phyloP scores from a whole-genome alignment of 1,139 yeast genomes.

The Barnettozyma hawaiiensis region DNA sequence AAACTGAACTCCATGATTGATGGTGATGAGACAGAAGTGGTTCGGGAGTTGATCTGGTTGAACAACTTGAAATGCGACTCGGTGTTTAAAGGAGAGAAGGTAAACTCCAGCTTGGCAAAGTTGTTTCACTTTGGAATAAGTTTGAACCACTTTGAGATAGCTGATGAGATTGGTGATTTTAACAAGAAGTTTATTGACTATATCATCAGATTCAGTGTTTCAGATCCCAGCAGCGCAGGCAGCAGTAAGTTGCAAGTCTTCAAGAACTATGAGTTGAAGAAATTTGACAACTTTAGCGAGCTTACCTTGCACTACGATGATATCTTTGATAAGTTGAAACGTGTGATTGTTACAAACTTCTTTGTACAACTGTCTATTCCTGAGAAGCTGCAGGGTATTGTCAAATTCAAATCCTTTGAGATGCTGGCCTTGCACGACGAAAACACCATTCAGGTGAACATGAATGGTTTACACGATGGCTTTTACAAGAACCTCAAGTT shows the following conservation, averaged over 20 bases:
- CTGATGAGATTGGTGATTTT: neutral
- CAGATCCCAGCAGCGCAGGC: neutral
- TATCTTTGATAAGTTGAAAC: slow-evolving; percentile 2
- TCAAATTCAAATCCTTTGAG: slow-evolving; percentile 6
- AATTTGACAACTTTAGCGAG: neutral
- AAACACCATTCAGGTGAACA: slow-evolving; percentile 6
- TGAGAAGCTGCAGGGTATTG: neutral
- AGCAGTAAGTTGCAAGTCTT: neutral
- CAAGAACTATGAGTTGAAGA: slow-evolving; percentile 4
- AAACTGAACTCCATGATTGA: slow-evolving; percentile 13
- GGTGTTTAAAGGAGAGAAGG: slow-evolving; percentile 3
- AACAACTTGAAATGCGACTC: slow-evolving; percentile 15
- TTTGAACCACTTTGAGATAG: slow-evolving; percentile 2
- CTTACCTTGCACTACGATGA: neutral
- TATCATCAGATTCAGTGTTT: slow-evolving; percentile 1
- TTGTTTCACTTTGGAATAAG: slow-evolving; percentile 1
- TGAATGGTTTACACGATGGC: slow-evolving; percentile 21
- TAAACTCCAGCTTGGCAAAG: neutral
- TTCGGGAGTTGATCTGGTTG: slow-evolving; percentile 18
- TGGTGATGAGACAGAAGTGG: slow-evolving; percentile 7
- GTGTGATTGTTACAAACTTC: slow-evolving; percentile 3
- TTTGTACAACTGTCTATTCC: slow-evolving; percentile 4
- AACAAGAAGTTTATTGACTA: neutral
- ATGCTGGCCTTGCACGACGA: neutral
- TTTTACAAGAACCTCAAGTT: slow-evolving; percentile 16